Evolutionary conservation across 139 green algal genomes (phyloP).

Genomic region (Volvox reticuliferus): DNA sequence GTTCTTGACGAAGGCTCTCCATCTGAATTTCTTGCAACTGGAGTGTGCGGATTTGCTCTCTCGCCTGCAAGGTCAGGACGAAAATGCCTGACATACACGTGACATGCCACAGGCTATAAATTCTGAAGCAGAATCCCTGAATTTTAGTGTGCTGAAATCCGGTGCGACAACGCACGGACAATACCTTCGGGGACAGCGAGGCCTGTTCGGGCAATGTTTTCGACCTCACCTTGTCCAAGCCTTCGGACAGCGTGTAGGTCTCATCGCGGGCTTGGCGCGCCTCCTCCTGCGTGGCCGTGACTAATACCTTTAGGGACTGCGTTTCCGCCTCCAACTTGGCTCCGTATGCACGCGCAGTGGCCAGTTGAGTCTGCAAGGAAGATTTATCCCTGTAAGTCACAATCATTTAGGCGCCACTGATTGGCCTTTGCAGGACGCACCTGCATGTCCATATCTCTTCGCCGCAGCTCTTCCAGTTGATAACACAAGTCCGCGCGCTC

Average conservation of each 20-base stretch:
- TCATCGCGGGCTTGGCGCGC: slow-evolving; percentile 7
- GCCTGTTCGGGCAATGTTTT: too few relatives aligned
- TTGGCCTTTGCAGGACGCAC: background rate
- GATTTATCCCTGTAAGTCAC: background rate
- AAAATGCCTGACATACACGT: too few relatives aligned
- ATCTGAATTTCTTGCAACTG: slow-evolving; percentile 10
- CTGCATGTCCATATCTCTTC: background rate
- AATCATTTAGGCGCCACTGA: background rate
- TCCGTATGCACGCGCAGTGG: background rate
- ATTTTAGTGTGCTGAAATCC: too few relatives aligned
- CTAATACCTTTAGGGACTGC: background rate
- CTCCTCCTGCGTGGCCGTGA: slow-evolving; percentile 34
- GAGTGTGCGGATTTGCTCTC: background rate
- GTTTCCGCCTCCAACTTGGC: slow-evolving; percentile 25
- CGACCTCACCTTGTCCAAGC: background rate
- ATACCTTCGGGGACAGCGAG: too few relatives aligned
- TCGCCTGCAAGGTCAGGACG: background rate
- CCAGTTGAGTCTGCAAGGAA: slow-evolving; percentile 20
- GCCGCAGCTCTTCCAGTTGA: slow-evolving; percentile 28
- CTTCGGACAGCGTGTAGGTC: background rate
- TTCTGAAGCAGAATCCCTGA: too few relatives aligned
- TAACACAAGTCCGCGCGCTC: slow-evolving; percentile 7
- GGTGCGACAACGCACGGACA: too few relatives aligned
- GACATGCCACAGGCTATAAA: too few relatives aligned
- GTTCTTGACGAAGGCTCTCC: slow-evolving; percentile 38